These are phyloP conservation scores for Lactarius sp. DNA, from an alignment of 768 basidiomycete species.

Conservation along the genomic window DNA sequence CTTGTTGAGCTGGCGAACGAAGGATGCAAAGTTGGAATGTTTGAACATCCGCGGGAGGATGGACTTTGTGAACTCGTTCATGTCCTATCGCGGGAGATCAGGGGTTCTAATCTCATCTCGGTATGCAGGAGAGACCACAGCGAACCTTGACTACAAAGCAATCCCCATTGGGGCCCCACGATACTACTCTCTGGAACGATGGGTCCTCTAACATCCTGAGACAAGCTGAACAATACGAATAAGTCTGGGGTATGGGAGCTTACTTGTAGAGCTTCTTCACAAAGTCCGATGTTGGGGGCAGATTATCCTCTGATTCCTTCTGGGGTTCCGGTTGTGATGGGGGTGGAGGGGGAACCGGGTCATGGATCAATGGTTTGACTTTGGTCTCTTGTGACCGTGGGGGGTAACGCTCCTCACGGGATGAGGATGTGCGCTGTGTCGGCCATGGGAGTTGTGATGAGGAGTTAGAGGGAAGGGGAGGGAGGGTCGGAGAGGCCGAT, in stretches of 20 bases:
- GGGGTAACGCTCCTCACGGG: constrained; percentile 35
- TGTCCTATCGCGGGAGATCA: constrained; percentile 48
- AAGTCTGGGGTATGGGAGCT: constrained; percentile 25
- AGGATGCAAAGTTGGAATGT: constrained; percentile 90
- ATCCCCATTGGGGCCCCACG: constrained; percentile 80
- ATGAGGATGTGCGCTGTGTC: constrained; percentile 33
- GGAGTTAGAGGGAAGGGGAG: constrained; percentile 29
- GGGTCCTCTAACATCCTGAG: constrained; percentile 84
- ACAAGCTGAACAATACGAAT: constrained; percentile 2
- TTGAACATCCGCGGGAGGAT: constrained; percentile 91
- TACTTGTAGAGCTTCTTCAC: constrained; percentile 94
- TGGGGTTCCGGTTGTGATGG: constrained; percentile 23
- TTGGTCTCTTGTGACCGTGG: constrained; percentile 29
- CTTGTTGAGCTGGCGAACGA: constrained; percentile 92
- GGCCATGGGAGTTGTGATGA: constrained; percentile 33
- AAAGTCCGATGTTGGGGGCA: constrained; percentile 89
- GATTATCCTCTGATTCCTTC: constrained; percentile 51
- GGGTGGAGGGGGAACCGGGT: constrained; percentile 21
- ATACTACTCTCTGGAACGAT: constrained; percentile 64
- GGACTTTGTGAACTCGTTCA: constrained; percentile 93
- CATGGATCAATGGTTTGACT: constrained; percentile 25
- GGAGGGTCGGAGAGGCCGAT: constrained; percentile 31
- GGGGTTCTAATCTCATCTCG: constrained; percentile 14
- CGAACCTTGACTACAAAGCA: constrained; percentile 78
- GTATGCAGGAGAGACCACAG: constrained; percentile 4